A percentile compares a stretch with the other conserved stretches of the same genome.
Evolutionary conservation across 2,329 filamentous ascomycete genomes (phyloP).

Genomic region (Fusarium bulbicola): DNA sequence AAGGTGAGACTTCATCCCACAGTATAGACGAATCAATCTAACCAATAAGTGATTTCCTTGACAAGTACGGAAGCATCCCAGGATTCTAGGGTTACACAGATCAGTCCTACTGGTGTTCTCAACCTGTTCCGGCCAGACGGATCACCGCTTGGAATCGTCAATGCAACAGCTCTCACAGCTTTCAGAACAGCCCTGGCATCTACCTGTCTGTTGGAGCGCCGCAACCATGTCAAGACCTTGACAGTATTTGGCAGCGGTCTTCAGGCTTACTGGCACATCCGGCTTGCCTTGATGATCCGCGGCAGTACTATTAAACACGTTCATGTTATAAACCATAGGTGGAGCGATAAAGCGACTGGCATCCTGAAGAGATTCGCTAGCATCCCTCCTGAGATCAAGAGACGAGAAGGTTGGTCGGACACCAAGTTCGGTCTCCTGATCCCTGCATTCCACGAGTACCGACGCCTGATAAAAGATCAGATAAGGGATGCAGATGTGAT

Average conservation of each 20-base stretch:
- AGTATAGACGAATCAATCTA: neutral
- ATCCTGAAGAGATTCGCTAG: constrained; percentile 60
- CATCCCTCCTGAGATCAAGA: constrained; percentile 55
- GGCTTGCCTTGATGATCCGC: constrained; percentile 80
- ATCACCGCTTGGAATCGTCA: constrained; percentile 71
- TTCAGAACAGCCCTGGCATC: constrained; percentile 82
- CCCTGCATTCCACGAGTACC: constrained; percentile 73
- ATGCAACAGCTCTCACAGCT: constrained; percentile 78
- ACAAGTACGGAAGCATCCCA: constrained; percentile 52
- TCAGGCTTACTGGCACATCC: constrained; percentile 95
- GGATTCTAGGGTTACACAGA: constrained; percentile 45
- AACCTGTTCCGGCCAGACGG: constrained; percentile 74
- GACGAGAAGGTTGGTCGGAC: constrained; percentile 68
- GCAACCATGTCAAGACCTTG: constrained; percentile 76
- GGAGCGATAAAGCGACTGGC: constrained; percentile 64
- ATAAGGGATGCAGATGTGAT: constrained; percentile 80
- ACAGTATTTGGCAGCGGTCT: constrained; percentile 88
- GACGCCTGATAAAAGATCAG: constrained; percentile 73
- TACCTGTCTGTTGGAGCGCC: constrained; percentile 70
- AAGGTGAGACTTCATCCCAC: constrained; percentile 56
- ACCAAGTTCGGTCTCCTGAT: constrained; percentile 76
- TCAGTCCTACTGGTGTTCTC: constrained; percentile 70
- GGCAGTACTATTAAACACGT: constrained; percentile 77
- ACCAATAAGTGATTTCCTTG: constrained; percentile 68
- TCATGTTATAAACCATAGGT: constrained; percentile 82